Evolutionary conservation across 768 basidiomycete species (phyloP), one percentile per base, ranked within the genome.

Genomic region (Mycena epipterygia): DNA sequence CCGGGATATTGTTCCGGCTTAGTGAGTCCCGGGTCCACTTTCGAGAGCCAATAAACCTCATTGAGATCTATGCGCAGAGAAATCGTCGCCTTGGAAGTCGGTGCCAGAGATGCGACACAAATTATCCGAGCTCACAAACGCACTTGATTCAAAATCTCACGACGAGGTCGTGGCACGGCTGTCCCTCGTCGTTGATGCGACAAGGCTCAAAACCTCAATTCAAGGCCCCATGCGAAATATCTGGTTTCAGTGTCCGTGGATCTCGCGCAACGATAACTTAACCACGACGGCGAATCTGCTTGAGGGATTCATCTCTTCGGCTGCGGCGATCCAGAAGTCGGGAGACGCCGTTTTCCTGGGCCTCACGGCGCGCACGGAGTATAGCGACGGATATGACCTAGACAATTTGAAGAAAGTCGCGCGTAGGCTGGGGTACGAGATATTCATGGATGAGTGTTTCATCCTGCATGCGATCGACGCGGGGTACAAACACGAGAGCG

Each of bases 401-500:
- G 48, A 63, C 17, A 41, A 49, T 49, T 49, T 63, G 2, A 63
- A 63, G 48, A 41, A 37, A 39, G 33, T 63, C 32, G 48, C 48
- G 35, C 46, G 35, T 33, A 39, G 27, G 2, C 61, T 63, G 33
- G 61, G 61, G 51, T 63, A 63, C 35, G 61, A 63, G 51, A 49
- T 63, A 37, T 63, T 63, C 27, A 52, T 49, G 46, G 61, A 63
- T 41, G 37, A 35, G 61, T 37, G 61, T n/a, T 52, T 63, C 33
- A 52, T 63, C 33, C 61, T 25, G 61, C 48, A 49, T 37, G 61
- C 61, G 23, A 52, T 63, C 25, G 48, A 63, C 51, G 61, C 61
- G 48, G 61, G 48, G 48, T 63, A 63, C 48, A 44, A 63, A 37
- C 61, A 63, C 61, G 61, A 63, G 61, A 49, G 48, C 48, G 61